Percentiles rank a stretch among this genome's conserved stretches.
phyloP scores from a whole-genome alignment of 768 basidiomycete genomes.

The Mycena belliarum region DNA sequence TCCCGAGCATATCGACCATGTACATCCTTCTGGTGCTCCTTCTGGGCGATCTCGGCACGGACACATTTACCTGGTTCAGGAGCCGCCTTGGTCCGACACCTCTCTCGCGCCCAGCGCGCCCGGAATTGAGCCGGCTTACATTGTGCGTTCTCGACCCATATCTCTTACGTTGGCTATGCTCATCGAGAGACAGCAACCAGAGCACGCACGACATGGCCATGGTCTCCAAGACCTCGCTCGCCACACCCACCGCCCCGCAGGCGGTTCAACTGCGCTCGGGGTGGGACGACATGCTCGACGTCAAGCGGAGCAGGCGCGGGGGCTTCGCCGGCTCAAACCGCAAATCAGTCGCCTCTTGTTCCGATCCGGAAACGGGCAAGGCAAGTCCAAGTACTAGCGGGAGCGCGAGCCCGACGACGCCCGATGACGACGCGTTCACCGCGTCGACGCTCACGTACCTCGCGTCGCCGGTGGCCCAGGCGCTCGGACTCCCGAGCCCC shows the following conservation, averaged over 20 bases:
- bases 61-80: conserved; percentile 37
- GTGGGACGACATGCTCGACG: conserved; percentile 50
- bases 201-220: conserved; percentile 12
- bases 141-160: neutral
- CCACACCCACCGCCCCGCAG: conserved; percentile 22
- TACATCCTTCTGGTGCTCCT: conserved; percentile 38
- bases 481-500: conserved; percentile 39
- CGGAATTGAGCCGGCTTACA: conserved; percentile 7
- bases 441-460: conserved; percentile 46
- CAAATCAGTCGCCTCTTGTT: conserved; percentile 23
- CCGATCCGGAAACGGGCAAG: too few species aligned
- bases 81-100: neutral
- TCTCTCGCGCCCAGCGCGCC: neutral
- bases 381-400: neutral
- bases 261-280: conserved; percentile 34
- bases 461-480: conserved; percentile 44
- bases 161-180: too few species aligned
- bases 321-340: conserved; percentile 8
- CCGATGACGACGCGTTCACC: conserved; percentile 40
- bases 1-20: conserved; percentile 39
- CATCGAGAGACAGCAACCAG: neutral
- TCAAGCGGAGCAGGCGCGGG: conserved; percentile 23
- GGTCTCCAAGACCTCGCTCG: conserved; percentile 23
- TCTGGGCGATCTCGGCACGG: conserved; percentile 41
- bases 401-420: conserved; percentile 29